phyloP scores from a whole-genome alignment of 2,329 filamentous ascomycete species.

The Thielaviopsis populi region DNA sequence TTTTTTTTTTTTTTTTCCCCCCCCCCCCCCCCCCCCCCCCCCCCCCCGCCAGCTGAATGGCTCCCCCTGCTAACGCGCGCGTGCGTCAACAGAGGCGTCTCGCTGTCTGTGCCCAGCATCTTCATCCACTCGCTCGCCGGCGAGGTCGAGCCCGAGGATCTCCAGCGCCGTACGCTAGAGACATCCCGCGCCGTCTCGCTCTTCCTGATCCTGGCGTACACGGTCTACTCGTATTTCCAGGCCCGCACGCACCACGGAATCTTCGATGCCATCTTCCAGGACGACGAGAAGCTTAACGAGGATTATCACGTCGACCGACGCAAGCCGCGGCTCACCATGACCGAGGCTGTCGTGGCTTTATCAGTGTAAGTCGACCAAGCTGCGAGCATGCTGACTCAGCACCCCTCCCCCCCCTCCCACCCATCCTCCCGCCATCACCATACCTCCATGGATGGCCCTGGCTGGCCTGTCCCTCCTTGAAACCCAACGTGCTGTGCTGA shows the following conservation, averaged over 20 bases:
- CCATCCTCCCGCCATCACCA: no score
- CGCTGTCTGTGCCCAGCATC: conserved; percentile 35
- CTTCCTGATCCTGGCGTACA: conserved; percentile 54
- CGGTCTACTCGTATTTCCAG: conserved; percentile 56
- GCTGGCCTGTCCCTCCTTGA: no score
- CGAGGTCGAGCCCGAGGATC: conserved; percentile 23
- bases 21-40: not conserved
- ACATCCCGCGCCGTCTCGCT: conserved; percentile 59
- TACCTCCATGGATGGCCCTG: no score
- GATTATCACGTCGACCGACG: conserved; percentile 45
- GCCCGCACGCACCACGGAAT: conserved; percentile 62
- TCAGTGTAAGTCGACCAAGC: conserved; percentile 9
- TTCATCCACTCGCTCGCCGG: conserved; percentile 35
- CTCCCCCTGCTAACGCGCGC: not conserved
- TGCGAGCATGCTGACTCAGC: not conserved
- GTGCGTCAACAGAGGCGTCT: conserved; percentile 23
- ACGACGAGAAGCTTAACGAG: conserved; percentile 51
- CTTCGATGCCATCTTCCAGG: conserved; percentile 57
- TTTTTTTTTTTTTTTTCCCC: no score
- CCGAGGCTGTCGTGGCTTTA: conserved; percentile 55
- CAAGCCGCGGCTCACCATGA: conserved; percentile 58
- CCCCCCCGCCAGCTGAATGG: not conserved
- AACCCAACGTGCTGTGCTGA: no score
- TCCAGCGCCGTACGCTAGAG: conserved; percentile 40
- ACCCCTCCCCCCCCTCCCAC: no score